These are phyloP conservation scores for Orbilia quercus DNA, from an alignment of 2,329 filamentous ascomycete genomes.

Conservation along the genomic window DNA sequence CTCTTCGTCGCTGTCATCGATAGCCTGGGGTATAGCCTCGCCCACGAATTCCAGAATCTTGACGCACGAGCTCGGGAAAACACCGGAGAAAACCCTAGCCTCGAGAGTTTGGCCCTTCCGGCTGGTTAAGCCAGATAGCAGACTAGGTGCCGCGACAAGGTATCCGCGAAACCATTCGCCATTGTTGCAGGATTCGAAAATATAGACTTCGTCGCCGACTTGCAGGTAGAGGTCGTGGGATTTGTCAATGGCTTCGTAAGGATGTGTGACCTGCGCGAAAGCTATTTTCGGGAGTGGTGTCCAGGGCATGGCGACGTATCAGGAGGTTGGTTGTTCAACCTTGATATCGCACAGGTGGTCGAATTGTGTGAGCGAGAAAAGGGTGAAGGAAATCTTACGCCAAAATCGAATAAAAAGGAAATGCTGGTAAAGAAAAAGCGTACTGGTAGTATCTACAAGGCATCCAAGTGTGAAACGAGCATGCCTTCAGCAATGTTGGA, in stretches of 20 bases:
- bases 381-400: constrained; percentile 13
- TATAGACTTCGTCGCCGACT: constrained; percentile 97
- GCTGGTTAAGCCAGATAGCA: constrained; percentile 90
- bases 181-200: constrained; percentile 88
- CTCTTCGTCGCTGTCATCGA: constrained; percentile 70
- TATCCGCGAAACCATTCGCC: constrained; percentile 96
- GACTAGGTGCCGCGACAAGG: constrained; percentile 89
- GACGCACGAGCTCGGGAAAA: constrained; percentile 94
- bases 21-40: constrained; percentile 59
- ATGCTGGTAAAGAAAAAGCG: constrained; percentile 10
- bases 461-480: constrained; percentile 40
- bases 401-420: constrained; percentile 13
- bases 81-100: constrained; percentile 96
- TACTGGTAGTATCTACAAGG: constrained; percentile 53
- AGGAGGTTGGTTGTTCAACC: constrained; percentile 21
- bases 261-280: constrained; percentile 95
- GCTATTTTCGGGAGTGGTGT: constrained; percentile 95
- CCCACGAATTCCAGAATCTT: constrained; percentile 93
- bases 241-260: constrained; percentile 85
- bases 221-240: constrained; percentile 90
- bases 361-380: constrained; percentile 17
- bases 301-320: constrained; percentile 80
- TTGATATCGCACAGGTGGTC: constrained; percentile 10
- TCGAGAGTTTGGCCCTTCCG: constrained; percentile 92
- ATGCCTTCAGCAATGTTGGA: constrained; percentile 34